phyloP scores from a whole-genome alignment of 345 rosid species.

The Physaria fendleri region DNA sequence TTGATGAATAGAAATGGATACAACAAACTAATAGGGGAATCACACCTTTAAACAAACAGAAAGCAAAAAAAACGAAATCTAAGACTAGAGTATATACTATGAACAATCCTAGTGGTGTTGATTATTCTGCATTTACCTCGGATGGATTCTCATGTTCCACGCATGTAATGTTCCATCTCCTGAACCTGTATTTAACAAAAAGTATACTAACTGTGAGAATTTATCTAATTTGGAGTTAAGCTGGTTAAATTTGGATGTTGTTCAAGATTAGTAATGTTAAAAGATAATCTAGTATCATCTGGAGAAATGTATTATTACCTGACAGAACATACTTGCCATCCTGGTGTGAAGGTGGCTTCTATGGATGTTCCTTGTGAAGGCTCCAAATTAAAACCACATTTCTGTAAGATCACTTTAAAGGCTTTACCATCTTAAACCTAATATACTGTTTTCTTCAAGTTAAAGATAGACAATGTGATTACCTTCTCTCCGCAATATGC shows the following conservation, averaged over 20 bases:
- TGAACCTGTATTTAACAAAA: conserved; percentile 48
- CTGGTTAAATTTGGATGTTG: neutral
- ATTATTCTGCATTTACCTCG: conserved; percentile 48
- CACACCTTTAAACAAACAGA: no score
- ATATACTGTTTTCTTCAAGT: neutral
- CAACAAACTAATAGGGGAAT: no score
- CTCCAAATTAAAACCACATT: conserved; percentile 87
- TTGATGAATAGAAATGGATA: no score
- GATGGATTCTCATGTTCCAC: conserved; percentile 68
- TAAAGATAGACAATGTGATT: conserved; percentile 8
- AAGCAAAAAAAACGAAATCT: no score
- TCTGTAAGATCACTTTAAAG: no score
- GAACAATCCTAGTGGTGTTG: neutral
- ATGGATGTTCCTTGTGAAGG: conserved; percentile 70
- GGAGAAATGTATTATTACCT: conserved; percentile 43
- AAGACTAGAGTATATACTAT: no score
- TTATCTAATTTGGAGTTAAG: neutral
- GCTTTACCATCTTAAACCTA: neutral
- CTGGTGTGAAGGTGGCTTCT: conserved; percentile 92
- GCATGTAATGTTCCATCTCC: conserved; percentile 93
- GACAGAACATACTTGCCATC: conserved; percentile 93
- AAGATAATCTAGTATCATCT: neutral
- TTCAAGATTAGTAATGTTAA: neutral
- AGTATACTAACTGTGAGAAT: neutral
- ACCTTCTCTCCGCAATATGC: conserved; percentile 98